Base-by-base conservation (phyloP, 108 stramenopile genomes). In the Stephanodiscus triporus region DNA sequence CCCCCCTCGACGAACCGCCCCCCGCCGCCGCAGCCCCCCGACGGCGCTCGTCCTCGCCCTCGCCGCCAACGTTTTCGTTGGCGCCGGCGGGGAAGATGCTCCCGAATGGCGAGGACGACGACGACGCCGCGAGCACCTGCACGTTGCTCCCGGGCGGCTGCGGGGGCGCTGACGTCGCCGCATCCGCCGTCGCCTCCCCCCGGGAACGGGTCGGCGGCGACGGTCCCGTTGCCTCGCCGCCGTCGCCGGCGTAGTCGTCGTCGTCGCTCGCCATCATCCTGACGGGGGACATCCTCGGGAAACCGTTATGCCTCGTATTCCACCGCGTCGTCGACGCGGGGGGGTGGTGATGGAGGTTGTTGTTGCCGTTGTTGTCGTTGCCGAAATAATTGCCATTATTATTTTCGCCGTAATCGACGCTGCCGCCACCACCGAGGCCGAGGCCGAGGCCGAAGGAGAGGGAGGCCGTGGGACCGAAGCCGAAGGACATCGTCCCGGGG, bases 381-480 rank as follows among this genome's bases (percentile, higher is more conserved):
- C n/a, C n/a, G n/a, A n/a, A n/a, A n/a, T n/a, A n/a, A 59, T 24
- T 48, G 14, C 63, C n/a, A 48, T 62, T 60, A 56, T 49, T 53
- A 29, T 72, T n/a, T n/a, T n/a, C 73, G 13, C 49, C 56, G 47
- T 63, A 73, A 16, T 79, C 78, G 20, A 68, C 51, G 29, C 67
- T 68, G 60, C 67, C 59, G 60, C 48, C 40, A 50, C 47, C n/a
- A n/a, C n/a, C n/a, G n/a, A n/a, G n/a, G n/a, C n/a, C 48, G n/a
- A 72, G 73, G 2, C 81, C 78, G 10, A 76, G 68, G 10, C 86
- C 87, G 64, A 89, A 87, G 2, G 87, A 90, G 19, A 85, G 64
- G 9, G 82, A 82, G 54, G 86, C 83, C 68, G 90, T 80, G 8
- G 87, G 66, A 4, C 84, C 84, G 30, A 90, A 29, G 56, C 56